These are phyloP conservation scores for Populus euphratica DNA, from an alignment of 345 rosid species.

Conservation along the genomic window DNA sequence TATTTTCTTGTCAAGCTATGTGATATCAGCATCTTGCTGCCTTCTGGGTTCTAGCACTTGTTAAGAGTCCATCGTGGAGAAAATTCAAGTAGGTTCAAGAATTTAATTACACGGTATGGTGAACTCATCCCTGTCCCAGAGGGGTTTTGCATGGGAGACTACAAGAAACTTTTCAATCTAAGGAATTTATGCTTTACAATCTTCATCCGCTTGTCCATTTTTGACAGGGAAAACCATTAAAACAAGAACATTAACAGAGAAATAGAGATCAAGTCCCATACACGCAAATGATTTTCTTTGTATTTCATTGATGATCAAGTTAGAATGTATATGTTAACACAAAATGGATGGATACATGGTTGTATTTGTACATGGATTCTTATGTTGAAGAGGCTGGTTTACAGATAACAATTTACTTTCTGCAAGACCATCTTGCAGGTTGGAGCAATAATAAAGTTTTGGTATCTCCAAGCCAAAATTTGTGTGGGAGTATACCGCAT, in stretches of 20 bases:
- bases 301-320: constrained; percentile 16
- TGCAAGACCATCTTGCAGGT: constrained; percentile 16
- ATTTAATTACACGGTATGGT: too few relatives aligned
- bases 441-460: constrained; percentile 10
- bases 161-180: too few relatives aligned
- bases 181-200: too few relatives aligned
- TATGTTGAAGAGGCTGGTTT: background rate
- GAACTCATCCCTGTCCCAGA: too few relatives aligned
- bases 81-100: too few relatives aligned
- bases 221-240: background rate
- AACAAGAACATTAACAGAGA: background rate
- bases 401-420: constrained; percentile 10
- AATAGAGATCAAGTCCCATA: background rate
- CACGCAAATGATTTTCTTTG: background rate
- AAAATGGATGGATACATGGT: constrained; percentile 9
- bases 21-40: too few relatives aligned
- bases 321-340: constrained; percentile 1
- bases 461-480: constrained; percentile 13
- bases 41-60: too few relatives aligned
- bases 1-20: too few relatives aligned
- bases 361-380: constrained; percentile 7
- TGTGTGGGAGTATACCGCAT: constrained; percentile 2
- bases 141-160: too few relatives aligned
- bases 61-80: too few relatives aligned
- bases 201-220: too few relatives aligned